A percentile compares a stretch with the other conserved stretches of the same genome.
Conservation (phyloP, 2,329 filamentous ascomycete species). For the Pezicula rhizophila region DNA sequence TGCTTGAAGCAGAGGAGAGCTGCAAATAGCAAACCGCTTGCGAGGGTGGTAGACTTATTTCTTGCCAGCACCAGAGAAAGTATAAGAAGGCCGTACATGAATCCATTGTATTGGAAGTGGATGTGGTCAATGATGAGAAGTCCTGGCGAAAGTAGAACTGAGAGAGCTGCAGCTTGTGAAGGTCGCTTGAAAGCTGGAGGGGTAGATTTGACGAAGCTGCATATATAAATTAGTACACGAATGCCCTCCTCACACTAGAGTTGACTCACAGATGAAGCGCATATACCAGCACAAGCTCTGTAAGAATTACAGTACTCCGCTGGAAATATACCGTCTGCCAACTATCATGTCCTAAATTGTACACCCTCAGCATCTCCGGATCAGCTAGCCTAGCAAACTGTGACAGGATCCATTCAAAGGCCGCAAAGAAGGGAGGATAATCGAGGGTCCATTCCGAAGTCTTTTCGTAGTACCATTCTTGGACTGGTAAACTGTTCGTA, state of each 20-base stretch:
- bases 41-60: constrained; percentile 65
- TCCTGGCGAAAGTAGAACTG: constrained; percentile 84
- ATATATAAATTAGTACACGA: constrained; percentile 14
- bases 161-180: constrained; percentile 81
- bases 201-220: constrained; percentile 69
- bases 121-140: constrained; percentile 97
- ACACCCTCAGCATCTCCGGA: constrained; percentile 72
- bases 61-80: constrained; percentile 80
- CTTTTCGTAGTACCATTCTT: constrained; percentile 94
- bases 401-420: constrained; percentile 90
- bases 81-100: constrained; percentile 86
- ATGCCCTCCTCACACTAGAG: not conserved
- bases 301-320: constrained; percentile 76
- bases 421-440: constrained; percentile 96
- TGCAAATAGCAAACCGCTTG: constrained; percentile 79
- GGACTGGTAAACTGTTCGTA: constrained; percentile 78
- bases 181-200: constrained; percentile 61
- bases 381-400: constrained; percentile 73
- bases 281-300: constrained; percentile 78
- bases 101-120: constrained; percentile 98
- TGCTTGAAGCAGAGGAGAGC: constrained; percentile 89
- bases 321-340: constrained; percentile 96
- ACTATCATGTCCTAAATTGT: constrained; percentile 79
- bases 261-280: constrained; percentile 65
- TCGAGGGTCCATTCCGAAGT: constrained; percentile 99